Conservation (phyloP, 2,329 filamentous ascomycete species). For the Colletotrichum sp. region DNA sequence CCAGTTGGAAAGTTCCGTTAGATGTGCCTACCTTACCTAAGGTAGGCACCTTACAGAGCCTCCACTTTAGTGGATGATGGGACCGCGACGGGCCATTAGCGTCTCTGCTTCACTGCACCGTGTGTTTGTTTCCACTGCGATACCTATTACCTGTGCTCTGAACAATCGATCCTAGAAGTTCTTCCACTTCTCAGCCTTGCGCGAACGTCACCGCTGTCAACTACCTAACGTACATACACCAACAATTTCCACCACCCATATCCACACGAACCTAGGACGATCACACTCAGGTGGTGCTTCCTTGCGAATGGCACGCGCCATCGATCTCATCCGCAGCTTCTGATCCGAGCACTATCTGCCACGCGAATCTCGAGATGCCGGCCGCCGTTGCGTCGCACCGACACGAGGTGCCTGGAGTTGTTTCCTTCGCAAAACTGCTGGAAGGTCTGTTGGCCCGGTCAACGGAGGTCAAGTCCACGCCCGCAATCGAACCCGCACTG, state of each 20-base stretch:
- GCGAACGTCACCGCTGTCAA: not conserved
- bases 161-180: not conserved
- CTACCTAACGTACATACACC: not conserved
- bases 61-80: not conserved
- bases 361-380: constrained; percentile 48
- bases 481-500: constrained; percentile 75
- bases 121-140: not conserved
- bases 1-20: not conserved
- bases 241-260: not conserved
- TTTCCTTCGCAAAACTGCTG: constrained; percentile 58
- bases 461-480: constrained; percentile 60
- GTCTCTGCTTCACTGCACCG: not conserved
- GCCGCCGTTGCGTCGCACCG: constrained; percentile 45
- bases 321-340: not conserved
- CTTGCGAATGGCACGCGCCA: not conserved
- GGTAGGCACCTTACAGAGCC: not conserved
- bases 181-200: not conserved
- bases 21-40: not conserved
- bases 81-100: not conserved
- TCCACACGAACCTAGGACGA: not conserved
- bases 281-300: not conserved
- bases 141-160: not conserved
- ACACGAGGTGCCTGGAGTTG: constrained; percentile 58
- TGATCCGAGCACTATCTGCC: not conserved
- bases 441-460: constrained; percentile 64